A percentile compares a stretch with the other conserved stretches of the same genome.
These are phyloP conservation scores for Ogataea parapolymorpha DNA, from an alignment of 805 yeast genomes.

Conservation along the genomic window DNA sequence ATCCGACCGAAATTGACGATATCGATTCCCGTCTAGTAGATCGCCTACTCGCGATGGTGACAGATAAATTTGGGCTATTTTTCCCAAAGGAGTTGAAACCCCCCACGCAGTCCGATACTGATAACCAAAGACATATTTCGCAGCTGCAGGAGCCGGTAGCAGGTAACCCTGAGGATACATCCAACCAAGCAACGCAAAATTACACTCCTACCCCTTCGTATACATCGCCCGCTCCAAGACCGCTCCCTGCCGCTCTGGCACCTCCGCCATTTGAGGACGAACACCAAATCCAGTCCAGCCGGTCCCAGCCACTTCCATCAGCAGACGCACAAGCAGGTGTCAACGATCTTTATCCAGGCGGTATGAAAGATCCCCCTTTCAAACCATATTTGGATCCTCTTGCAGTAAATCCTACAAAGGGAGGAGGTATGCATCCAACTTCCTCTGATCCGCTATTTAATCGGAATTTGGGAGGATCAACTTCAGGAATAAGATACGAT, in stretches of 20 bases:
- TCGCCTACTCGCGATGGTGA: not conserved
- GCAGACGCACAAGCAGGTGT: slow-evolving; percentile 39
- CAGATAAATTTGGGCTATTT: slow-evolving; percentile 4
- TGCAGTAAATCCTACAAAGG: slow-evolving; percentile 14
- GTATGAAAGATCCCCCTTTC: slow-evolving; percentile 38
- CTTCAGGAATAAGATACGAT: slow-evolving; percentile 50
- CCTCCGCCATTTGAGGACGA: slow-evolving; percentile 56
- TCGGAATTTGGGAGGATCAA: slow-evolving; percentile 27
- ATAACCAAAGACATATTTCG: too few relatives aligned
- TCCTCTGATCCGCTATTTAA: slow-evolving; percentile 49
- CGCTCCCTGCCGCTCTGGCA: slow-evolving; percentile 28
- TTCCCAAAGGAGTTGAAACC: not conserved
- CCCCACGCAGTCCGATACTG: too few relatives aligned
- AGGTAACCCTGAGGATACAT: not conserved
- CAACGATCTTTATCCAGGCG: slow-evolving; percentile 48
- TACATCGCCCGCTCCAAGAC: slow-evolving; percentile 11
- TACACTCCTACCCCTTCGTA: slow-evolving; percentile 1
- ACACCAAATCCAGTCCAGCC: slow-evolving; percentile 34
- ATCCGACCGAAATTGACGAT: slow-evolving; percentile 2
- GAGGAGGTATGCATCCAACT: slow-evolving; percentile 56
- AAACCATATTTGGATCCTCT: slow-evolving; percentile 44
- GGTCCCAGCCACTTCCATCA: not conserved
- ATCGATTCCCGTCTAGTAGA: not conserved
- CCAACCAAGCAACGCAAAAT: not conserved
- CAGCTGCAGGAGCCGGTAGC: not conserved